These are phyloP conservation scores for Colletotrichum scovillei DNA, from an alignment of 2,329 filamentous ascomycete species.

Conservation along the genomic window DNA sequence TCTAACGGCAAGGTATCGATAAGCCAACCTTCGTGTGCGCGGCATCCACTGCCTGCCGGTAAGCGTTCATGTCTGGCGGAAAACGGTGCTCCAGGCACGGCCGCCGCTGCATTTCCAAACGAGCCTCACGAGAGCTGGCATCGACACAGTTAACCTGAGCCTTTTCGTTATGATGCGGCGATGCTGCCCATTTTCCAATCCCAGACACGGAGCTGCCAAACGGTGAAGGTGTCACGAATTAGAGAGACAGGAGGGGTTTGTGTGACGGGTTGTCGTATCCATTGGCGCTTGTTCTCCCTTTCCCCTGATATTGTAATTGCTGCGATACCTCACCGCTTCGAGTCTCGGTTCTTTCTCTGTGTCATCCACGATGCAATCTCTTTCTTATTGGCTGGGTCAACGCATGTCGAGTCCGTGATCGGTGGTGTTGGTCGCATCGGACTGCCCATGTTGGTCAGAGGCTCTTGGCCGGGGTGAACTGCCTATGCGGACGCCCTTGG, in stretches of 20 bases:
- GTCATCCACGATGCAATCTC: background rate
- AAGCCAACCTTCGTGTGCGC: conserved; percentile 13
- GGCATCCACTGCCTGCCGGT: background rate
- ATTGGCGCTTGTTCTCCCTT: background rate
- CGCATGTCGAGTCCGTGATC: background rate
- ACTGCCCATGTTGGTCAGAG: conserved; percentile 3
- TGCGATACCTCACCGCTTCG: conserved; percentile 18
- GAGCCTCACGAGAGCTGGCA: background rate
- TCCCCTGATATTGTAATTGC: background rate
- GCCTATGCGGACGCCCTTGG: background rate
- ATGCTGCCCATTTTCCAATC: background rate
- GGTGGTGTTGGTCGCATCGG: conserved; percentile 17
- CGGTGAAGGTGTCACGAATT: background rate
- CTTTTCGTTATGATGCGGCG: background rate
- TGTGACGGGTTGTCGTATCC: background rate
- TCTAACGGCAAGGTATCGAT: conserved; percentile 18
- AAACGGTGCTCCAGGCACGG: background rate
- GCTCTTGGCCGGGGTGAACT: background rate
- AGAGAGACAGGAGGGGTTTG: background rate
- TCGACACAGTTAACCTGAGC: too few species aligned
- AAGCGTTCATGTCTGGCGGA: background rate
- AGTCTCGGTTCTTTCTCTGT: background rate
- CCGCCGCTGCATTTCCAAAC: background rate
- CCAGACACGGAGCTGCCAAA: conserved; percentile 21
- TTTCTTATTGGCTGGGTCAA: background rate